Base-by-base conservation (phyloP, 495 filamentous ascomycete species). In the Talaromyces ruber region DNA sequence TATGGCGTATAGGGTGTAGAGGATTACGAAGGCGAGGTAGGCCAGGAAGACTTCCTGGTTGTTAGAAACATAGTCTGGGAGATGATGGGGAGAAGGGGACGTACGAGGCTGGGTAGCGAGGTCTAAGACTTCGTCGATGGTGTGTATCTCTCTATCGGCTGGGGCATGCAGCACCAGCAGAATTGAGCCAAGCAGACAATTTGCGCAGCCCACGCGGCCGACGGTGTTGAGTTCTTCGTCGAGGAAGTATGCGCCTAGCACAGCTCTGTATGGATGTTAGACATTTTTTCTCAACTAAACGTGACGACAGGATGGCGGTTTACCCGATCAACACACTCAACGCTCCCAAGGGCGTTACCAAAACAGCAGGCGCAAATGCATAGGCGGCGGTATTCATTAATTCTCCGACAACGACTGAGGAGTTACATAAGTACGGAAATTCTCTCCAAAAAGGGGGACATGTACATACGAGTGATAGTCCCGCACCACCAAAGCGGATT, bases 161-260 rank as follows among this genome's bases (percentile, higher is more conserved):
- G 94, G 94, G 56, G 94, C 94, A 79, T 98, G 95, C 24, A 98
- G 83, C 26, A 98, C 94, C 68, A 98, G 98, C 58, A 98, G 89
- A 67, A 98, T 90, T 30, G 93, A 96, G 39, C 94, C 94, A 59
- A 98, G 90, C 57, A 98, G 82, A 71, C 95, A 98, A 74, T 91
- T 91, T 62, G 94, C 95, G 73, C 95, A 97, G 43, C 94, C 94
- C 60, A 98, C 78, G 72, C 95, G 96, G 1, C 94, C 94, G 66
- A 98, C 75, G 45, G 85, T 86, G 25, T 95, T 95, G 51, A 98
- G 78, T 73, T 86, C 83, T 72, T 98, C 94, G n/a, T 91, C 83
- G 63, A 98, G 79, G 71, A 98, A 93, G 72, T 98, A 97, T 67
- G 94, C 88, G 12, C 94, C 95, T 54, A 98, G 73, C 45, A 98